Conservation (phyloP, 257 asterid genomes). For the Jacaranda copaia region DNA sequence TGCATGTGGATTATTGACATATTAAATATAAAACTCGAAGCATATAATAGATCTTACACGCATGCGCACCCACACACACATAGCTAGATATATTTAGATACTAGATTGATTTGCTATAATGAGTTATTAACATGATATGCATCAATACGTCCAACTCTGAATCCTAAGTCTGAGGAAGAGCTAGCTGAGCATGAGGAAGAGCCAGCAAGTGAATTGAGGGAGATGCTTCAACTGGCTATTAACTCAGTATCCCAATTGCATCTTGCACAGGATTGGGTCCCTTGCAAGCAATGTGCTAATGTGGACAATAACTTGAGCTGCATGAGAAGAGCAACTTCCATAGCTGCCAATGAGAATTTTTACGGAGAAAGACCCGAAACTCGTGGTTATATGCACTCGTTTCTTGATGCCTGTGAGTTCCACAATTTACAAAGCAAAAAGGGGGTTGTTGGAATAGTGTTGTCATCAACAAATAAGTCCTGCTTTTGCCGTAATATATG, state of each 20-base stretch:
- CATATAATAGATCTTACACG: no score
- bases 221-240: constrained; percentile 2
- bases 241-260: neutral
- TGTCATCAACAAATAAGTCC: neutral
- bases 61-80: no score
- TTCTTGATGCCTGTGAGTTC: neutral
- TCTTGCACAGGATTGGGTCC: neutral
- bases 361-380: no score
- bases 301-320: no score
- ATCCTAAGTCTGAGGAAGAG: neutral
- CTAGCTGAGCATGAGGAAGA: neutral
- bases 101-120: no score
- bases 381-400: no score
- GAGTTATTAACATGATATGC: no score
- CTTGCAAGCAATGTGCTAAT: neutral
- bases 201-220: neutral
- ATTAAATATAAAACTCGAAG: no score
- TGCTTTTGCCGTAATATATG: neutral
- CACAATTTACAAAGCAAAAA: neutral
- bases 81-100: no score
- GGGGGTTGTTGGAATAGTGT: no score
- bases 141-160: neutral
- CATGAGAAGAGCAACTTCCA: neutral
- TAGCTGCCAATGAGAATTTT: neutral
- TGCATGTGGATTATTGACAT: no score